A percentile compares a stretch with the other conserved stretches of the same genome.
Evolutionary conservation across 805 yeast species (phyloP).

Genomic region (Yamadazyma takamatsuzukensis): DNA sequence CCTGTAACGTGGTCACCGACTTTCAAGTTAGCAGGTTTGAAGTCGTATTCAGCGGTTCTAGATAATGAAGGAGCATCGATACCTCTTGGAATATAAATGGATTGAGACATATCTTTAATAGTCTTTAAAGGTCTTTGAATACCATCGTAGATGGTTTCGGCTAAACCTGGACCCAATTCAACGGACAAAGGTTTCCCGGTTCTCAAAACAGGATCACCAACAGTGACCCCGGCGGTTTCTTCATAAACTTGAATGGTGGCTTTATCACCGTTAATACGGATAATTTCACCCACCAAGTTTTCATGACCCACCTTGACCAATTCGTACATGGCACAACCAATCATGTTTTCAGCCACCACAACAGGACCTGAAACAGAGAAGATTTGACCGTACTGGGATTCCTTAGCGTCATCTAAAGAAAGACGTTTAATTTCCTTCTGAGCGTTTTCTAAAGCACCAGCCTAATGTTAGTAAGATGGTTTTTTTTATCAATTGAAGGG

Average conservation of each 20-base stretch:
- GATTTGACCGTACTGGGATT: slow-evolving; percentile 81
- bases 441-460: slow-evolving; percentile 96
- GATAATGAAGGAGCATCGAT: slow-evolving; percentile 93
- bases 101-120: slow-evolving; percentile 80
- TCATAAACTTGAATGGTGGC: slow-evolving; percentile 99
- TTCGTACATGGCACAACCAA: slow-evolving; percentile 99
- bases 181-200: slow-evolving; percentile 99
- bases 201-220: slow-evolving; percentile 97
- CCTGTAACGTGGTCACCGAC: slow-evolving; percentile 98
- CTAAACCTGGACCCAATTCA: slow-evolving; percentile 97
- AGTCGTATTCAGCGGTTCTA: slow-evolving; percentile 79
- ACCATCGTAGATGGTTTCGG: slow-evolving; percentile 99
- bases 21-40: slow-evolving; percentile 71
- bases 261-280: slow-evolving; percentile 93
- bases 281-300: slow-evolving; percentile 95
- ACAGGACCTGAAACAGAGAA: slow-evolving; percentile 98
- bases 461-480: slow-evolving; percentile 54
- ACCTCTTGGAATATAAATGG: slow-evolving; percentile 98
- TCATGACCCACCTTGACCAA: slow-evolving; percentile 97
- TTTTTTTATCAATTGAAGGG: no score
- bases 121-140: slow-evolving; percentile 98
- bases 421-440: slow-evolving; percentile 88
- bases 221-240: slow-evolving; percentile 99
- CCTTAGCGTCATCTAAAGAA: slow-evolving; percentile 66
- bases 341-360: slow-evolving; percentile 96